Evolutionary conservation across 2,329 filamentous ascomycete genomes (phyloP).

Genomic region (Aspergillus latus): DNA sequence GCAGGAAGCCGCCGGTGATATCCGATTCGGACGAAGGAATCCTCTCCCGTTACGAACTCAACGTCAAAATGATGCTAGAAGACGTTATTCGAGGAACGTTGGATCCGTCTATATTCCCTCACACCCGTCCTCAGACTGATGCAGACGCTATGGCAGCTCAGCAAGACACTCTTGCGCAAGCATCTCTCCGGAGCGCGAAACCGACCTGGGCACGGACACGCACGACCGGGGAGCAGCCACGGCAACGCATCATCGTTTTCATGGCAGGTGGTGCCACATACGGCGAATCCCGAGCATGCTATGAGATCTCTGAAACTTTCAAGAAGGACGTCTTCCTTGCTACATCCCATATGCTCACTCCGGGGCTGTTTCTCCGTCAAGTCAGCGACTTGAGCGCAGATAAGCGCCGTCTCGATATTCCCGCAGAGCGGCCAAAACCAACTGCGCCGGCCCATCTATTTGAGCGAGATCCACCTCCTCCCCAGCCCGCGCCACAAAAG

Average conservation of each 20-base stretch:
- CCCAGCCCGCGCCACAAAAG: conserved; percentile 28
- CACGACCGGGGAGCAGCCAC: conserved; percentile 71
- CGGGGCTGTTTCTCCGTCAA: conserved; percentile 78
- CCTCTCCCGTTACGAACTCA: conserved; percentile 83
- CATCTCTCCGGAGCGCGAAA: conserved; percentile 85
- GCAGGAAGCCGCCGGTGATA: conserved; percentile 58
- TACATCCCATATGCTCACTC: conserved; percentile 90
- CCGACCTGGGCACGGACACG: conserved; percentile 92
- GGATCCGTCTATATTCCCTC: conserved; percentile 68
- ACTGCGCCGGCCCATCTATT: conserved; percentile 83
- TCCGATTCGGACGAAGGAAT: conserved; percentile 72
- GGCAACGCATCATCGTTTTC: conserved; percentile 88
- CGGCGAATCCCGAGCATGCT: conserved; percentile 84
- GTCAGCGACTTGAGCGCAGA: conserved; percentile 75
- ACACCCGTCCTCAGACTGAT: conserved; percentile 66
- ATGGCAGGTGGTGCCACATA: conserved; percentile 95
- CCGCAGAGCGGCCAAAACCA: conserved; percentile 75
- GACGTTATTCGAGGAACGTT: conserved; percentile 66
- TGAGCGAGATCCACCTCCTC: conserved; percentile 63
- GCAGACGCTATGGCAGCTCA: conserved; percentile 40
- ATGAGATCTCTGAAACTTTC: conserved; percentile 72
- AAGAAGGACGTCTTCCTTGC: conserved; percentile 82
- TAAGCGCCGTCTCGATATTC: conserved; percentile 74
- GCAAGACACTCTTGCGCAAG: conserved; percentile 57
- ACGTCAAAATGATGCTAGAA: conserved; percentile 79